Percentiles rank a stretch among this genome's conserved stretches.
Evolutionary conservation across 2,329 filamentous ascomycete species (phyloP).

Genomic region (Neonectria hederae): DNA sequence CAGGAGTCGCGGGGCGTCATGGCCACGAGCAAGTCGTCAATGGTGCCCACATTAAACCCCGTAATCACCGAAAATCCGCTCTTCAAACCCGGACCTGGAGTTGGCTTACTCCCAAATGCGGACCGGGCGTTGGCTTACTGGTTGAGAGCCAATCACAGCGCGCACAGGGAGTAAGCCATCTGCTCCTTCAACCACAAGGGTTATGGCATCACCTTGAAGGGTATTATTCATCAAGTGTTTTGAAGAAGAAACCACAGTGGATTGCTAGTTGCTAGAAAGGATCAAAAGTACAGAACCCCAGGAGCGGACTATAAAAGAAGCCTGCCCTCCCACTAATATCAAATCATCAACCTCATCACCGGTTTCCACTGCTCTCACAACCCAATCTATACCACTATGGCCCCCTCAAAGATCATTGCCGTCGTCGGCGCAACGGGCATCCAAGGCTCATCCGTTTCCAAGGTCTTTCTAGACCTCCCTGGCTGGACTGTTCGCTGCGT

Average conservation of each 20-base stretch:
- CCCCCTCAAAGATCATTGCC: conserved; percentile 46
- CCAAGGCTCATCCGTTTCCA: conserved; percentile 59
- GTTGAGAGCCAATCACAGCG: conserved; percentile 28
- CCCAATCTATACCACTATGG: too few relatives aligned
- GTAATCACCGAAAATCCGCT: not conserved
- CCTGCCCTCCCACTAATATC: not conserved
- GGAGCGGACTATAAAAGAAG: not conserved
- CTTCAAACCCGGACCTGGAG: conserved; percentile 2
- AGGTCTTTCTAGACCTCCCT: conserved; percentile 50
- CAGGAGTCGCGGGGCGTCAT: not conserved
- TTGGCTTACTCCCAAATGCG: conserved; percentile 1
- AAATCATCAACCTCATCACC: not conserved
- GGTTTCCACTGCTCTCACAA: too few relatives aligned
- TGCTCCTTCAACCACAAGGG: not conserved
- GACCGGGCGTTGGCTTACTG: conserved; percentile 36
- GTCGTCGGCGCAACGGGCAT: conserved; percentile 58
- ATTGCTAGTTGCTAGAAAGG: not conserved
- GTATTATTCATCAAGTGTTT: not conserved
- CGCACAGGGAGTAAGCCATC: not conserved
- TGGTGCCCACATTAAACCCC: not conserved
- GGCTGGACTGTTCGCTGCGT: conserved; percentile 56
- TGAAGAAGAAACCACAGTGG: not conserved
- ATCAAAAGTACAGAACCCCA: not conserved
- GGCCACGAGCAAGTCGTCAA: not conserved
- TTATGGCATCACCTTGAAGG: too few relatives aligned